A percentile compares a stretch with the other conserved stretches of the same genome.
These are phyloP conservation scores for Russula olivacea DNA, from an alignment of 768 basidiomycete species.

Conservation along the genomic window DNA sequence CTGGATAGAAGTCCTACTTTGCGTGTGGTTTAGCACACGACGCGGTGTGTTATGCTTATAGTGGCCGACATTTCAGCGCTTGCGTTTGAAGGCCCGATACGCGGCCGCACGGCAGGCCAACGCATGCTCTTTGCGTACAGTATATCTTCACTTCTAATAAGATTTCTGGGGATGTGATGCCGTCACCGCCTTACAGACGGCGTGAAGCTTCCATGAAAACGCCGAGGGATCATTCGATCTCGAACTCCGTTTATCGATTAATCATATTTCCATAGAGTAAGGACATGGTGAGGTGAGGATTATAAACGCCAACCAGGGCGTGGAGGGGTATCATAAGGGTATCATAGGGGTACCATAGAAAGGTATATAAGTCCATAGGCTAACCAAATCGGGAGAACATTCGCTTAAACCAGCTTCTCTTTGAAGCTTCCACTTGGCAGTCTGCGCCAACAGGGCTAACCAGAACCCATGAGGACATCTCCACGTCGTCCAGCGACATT, in stretches of 20 bases:
- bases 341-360: not conserved
- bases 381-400: not conserved
- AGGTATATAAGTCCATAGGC: not conserved
- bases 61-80: not conserved
- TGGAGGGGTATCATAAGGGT: not conserved
- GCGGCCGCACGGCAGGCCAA: not conserved
- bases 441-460: not conserved
- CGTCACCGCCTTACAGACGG: not conserved
- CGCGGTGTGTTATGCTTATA: not conserved
- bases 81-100: not conserved
- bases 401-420: not conserved
- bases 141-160: not conserved
- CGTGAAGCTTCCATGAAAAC: not conserved
- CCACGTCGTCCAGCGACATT: not conserved
- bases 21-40: not conserved
- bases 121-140: not conserved
- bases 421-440: not conserved
- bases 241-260: not conserved
- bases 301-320: not conserved
- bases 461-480: not conserved
- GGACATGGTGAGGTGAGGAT: not conserved
- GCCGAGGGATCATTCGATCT: not conserved
- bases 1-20: not conserved
- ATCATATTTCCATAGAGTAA: not conserved
- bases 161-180: not conserved